Evolutionary conservation across 2,329 filamentous ascomycete genomes (phyloP), one percentile per base, ranked within the genome.

Genomic region (Didymella glomerata): DNA sequence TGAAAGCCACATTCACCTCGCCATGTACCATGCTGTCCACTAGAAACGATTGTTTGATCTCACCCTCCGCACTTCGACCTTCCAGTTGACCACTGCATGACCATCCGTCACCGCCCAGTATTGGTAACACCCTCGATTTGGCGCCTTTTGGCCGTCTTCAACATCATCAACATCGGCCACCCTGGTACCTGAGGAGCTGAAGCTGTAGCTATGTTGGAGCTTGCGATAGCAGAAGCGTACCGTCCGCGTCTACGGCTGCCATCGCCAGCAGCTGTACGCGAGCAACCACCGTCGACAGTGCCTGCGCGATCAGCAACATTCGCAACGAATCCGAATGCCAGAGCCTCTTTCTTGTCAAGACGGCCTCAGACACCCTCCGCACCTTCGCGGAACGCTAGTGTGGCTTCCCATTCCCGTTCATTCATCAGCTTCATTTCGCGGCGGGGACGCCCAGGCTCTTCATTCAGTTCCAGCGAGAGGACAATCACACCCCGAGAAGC

Each of bases 161-260:
- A 16, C 5, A 32, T 16, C 6, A 16, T 16, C 13, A 32, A 13
- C 30, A 41, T 36, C 27, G 36, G 34, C 14, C 18, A 48, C 36
- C 52, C 44, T 54, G 51, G n/a, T 38, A 27, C 18, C 30, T 32
- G 30, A 18, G 1, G 2, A 16, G 2, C 11, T 7, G 9, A 8
- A 20, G 20, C 9, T 11, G 1, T 9, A 25, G 36, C 25, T 20
- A 61, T 61, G 58, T 13, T 61, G 18, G 48, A 57, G 34, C 53
- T 57, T 3, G 58, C 54, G 1, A 38, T 57, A 27, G 58, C 58
- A 27, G 54, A 57, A 14, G 58, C 58, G 11, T 57, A 57, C 28
- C 48, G 58, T 6, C 48, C 44, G n/a, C 45, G 40, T 5, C 20
- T 13, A 25, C 46, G 22, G 1, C 18, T 22, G 2, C 46, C 10